phyloP scores from a whole-genome alignment of 768 basidiomycete species.

The Suillus spraguei region DNA sequence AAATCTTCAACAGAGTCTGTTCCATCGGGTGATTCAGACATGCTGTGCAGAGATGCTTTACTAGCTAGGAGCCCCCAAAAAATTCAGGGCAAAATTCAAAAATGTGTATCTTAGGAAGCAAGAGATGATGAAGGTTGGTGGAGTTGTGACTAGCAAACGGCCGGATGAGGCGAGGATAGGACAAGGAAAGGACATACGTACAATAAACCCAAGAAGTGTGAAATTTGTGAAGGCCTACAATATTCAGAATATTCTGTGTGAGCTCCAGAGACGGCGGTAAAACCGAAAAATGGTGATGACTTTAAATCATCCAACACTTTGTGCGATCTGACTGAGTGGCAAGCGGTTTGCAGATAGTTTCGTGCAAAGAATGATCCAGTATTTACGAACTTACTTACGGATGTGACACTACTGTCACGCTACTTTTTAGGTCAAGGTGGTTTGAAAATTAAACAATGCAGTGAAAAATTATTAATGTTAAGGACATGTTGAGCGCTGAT shows the following conservation, averaged over 20 bases:
- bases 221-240: conserved; percentile 3
- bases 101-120: not conserved
- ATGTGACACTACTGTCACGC: conserved; percentile 39
- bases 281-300: not conserved
- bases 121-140: not conserved
- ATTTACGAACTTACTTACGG: conserved; percentile 38
- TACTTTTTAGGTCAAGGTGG: conserved; percentile 17
- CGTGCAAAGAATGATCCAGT: conserved; percentile 29
- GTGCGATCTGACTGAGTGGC: conserved; percentile 3
- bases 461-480: not conserved
- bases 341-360: conserved; percentile 13
- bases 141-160: conserved; percentile 5
- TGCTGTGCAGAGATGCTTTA: conserved; percentile 17
- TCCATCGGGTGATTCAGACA: conserved; percentile 41
- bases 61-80: conserved; percentile 3
- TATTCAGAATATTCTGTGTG: not conserved
- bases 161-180: conserved; percentile 14
- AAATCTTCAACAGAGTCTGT: conserved; percentile 41
- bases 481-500: not conserved
- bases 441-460: conserved; percentile 3
- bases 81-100: not conserved
- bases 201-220: conserved; percentile 14
- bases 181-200: conserved; percentile 17
- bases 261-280: not conserved
- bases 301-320: not conserved